These are phyloP conservation scores for Creolimax fragrantissima DNA, from an alignment of 78 protist genomes.

Conservation along the genomic window DNA sequence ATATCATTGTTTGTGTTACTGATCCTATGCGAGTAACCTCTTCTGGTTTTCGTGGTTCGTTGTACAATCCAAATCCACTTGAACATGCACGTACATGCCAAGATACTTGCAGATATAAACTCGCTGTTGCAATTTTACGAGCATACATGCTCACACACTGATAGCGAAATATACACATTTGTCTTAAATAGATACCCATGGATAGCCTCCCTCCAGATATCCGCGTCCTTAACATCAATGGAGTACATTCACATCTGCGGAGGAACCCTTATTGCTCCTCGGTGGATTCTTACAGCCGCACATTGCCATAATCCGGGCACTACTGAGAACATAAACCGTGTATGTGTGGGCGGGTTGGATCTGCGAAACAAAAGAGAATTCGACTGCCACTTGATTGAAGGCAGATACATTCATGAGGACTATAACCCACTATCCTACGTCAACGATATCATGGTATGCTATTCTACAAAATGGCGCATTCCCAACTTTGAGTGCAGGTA, in stretches of 20 bases:
- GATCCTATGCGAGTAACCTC: background rate
- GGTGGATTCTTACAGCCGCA: background rate
- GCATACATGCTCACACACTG: background rate
- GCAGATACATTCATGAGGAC: background rate
- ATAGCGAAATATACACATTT: background rate
- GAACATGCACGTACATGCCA: background rate
- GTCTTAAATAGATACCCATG: background rate
- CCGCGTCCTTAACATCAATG: background rate
- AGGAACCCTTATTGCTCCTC: background rate
- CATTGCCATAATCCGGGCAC: background rate
- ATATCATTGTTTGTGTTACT: no score
- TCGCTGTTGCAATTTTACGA: background rate
- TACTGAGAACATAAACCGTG: background rate
- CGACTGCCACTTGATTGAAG: background rate
- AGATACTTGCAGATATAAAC: background rate
- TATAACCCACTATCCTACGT: background rate
- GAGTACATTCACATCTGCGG: constrained; percentile 5
- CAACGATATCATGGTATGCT: background rate
- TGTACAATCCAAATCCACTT: no score
- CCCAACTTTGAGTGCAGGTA: no score
- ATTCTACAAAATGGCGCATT: no score
- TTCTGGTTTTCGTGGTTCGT: background rate
- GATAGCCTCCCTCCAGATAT: background rate
- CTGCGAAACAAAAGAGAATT: background rate
- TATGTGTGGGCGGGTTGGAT: background rate